phyloP scores from a whole-genome alignment of 129 eudicot species.

The Rutidosis leptorrhynchoides region DNA sequence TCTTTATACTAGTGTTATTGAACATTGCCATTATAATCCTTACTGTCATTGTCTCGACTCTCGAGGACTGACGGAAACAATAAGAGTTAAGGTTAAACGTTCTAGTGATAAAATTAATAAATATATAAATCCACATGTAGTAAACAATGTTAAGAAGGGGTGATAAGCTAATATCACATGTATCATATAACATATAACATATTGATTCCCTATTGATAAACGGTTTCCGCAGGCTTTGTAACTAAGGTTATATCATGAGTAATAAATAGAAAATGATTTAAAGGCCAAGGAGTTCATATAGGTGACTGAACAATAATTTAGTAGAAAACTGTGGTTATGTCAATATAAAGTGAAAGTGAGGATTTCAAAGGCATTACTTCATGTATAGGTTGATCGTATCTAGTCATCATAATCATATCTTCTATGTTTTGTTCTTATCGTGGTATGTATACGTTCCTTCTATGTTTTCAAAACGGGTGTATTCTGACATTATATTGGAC shows the following conservation, averaged over 20 bases:
- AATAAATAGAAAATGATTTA: not conserved
- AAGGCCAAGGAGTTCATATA: not conserved
- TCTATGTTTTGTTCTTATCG: not conserved
- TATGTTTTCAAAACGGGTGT: slow-evolving; percentile 13
- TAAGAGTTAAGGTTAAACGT: not conserved
- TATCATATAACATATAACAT: not conserved
- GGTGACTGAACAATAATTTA: too few species aligned
- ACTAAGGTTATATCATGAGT: not conserved
- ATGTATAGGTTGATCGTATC: not conserved
- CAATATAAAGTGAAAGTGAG: not conserved
- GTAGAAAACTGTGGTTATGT: not conserved
- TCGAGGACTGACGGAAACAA: not conserved
- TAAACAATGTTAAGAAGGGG: not conserved
- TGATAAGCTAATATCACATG: not conserved
- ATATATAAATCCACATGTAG: not conserved
- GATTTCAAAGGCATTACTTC: not conserved
- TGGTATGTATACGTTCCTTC: not conserved
- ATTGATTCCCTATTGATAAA: not conserved
- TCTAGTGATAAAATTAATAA: not conserved
- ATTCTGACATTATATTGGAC: slow-evolving; percentile 31
- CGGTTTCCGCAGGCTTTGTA: too few species aligned
- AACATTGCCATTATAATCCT: not conserved
- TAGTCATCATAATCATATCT: not conserved
- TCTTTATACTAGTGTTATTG: too few species aligned
- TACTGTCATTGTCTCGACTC: not conserved